Percentiles rank a stretch among this genome's conserved stretches.
phyloP scores from a whole-genome alignment of 1,139 yeast species.

The Geotrichum klebahnii region DNA sequence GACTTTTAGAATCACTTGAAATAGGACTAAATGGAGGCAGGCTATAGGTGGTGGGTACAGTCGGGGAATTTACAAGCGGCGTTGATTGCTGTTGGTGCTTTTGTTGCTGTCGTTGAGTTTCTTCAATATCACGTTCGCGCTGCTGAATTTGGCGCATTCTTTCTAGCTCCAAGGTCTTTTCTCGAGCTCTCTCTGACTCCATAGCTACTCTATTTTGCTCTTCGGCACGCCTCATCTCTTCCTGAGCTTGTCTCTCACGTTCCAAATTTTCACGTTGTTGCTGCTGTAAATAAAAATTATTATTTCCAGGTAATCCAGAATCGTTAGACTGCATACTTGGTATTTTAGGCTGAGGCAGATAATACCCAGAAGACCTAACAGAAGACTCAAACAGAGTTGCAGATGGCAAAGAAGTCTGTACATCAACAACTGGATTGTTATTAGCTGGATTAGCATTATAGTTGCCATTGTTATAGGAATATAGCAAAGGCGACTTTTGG shows the following conservation, averaged over 20 bases:
- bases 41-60: background rate
- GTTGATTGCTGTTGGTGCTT: background rate
- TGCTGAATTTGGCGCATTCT: background rate
- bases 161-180: background rate
- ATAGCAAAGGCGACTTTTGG: background rate
- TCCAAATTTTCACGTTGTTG: background rate
- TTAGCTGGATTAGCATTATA: background rate
- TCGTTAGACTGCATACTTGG: constrained; percentile 4
- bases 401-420: constrained; percentile 7
- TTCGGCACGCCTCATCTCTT: background rate
- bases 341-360: constrained; percentile 15
- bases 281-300: background rate
- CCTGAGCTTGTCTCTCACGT: background rate
- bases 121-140: constrained; percentile 1
- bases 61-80: too few species aligned
- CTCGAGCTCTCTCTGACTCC: background rate
- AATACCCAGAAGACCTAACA: constrained; percentile 5
- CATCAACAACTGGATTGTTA: background rate
- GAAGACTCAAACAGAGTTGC: constrained; percentile 10
- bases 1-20: constrained; percentile 4
- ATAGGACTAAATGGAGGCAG: background rate
- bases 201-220: background rate
- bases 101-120: background rate
- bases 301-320: too few species aligned
- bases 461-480: background rate